Evolutionary conservation across 371 early-diverging fungal genomes (phyloP), one percentile per base, ranked within the genome.

Genomic region (Mucor plumbeus): DNA sequence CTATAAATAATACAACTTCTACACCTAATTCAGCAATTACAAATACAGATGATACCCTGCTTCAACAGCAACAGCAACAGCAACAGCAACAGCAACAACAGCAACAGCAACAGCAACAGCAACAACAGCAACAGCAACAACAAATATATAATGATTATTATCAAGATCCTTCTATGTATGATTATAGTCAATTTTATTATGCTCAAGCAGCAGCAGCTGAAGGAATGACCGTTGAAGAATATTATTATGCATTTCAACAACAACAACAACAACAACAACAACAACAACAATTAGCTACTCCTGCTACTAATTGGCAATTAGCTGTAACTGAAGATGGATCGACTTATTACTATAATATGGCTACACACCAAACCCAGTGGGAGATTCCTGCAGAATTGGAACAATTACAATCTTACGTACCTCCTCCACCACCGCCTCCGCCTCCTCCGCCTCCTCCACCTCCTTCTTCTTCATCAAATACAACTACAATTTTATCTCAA

Each of bases 311-410:
- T 54, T 84, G 84, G 84, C 66, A 72, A 59, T 56, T 65, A 31
- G 84, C 84, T 3, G 59, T 59, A 6, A 59, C 68, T 35, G 75
- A 72, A 35, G 68, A 80, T 50, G 80, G 80, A 0, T 61, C 57
- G 4, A 61, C 71, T 1, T 84, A 84, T 60, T 84, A 84, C 33
- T 84, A 81, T 48, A 77, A 81, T 56, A 39, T 54, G 15, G 6
- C 77, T 1, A 81, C 84, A 11, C 61, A 72, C 0, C 73, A 81
- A 63, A 73, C 82, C 11, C 84, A 84, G 57, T 84, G 84, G 84
- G 66, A 74, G 14, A 56, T 77, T 8, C 84, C 84, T 3, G 63
- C 72, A 73, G 61, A 77, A 35, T 31, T 47, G 38, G 26, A 35
- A 4, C 41, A 50, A n/a, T 53, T 59, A 10, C 41, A 35, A 39